A percentile compares a stretch with the other conserved stretches of the same genome.
Evolutionary conservation across 768 basidiomycete species (phyloP).

Genomic region (Lactarius hengduanensis): DNA sequence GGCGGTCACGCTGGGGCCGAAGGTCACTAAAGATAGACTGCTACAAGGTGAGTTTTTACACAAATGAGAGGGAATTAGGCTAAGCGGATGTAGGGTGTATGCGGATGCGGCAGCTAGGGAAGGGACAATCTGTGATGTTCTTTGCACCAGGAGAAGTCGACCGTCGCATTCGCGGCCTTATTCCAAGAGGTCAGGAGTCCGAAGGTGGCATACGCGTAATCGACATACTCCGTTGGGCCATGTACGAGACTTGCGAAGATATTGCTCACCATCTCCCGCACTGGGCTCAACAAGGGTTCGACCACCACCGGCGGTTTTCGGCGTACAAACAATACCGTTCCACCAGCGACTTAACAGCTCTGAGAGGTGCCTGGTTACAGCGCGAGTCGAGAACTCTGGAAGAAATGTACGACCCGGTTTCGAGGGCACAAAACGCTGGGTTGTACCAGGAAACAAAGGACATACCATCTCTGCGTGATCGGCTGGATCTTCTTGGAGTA

Average conservation of each 20-base stretch:
- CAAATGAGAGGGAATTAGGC: neutral
- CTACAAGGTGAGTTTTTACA: no score
- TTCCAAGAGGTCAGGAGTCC: neutral
- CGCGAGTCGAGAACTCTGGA: conserved; percentile 1
- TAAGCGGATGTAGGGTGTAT: conserved; percentile 8
- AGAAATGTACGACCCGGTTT: conserved; percentile 4
- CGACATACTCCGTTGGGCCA: conserved; percentile 16
- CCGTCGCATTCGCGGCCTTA: conserved; percentile 6
- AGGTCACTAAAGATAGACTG: conserved; percentile 25
- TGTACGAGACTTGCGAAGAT: conserved; percentile 17
- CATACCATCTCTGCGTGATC: neutral
- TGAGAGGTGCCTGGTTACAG: conserved; percentile 2
- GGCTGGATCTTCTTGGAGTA: conserved; percentile 4
- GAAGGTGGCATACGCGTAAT: neutral
- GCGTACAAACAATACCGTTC: conserved; percentile 1
- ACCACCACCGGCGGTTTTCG: conserved; percentile 1
- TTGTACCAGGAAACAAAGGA: neutral
- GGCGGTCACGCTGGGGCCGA: conserved; percentile 47
- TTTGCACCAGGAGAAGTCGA: conserved; percentile 15
- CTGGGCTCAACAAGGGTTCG: conserved; percentile 12
- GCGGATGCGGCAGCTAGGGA: conserved; percentile 15
- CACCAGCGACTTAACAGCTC: neutral
- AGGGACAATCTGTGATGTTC: conserved; percentile 14
- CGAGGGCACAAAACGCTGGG: neutral
- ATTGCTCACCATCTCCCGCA: conserved; percentile 10